Conservation (phyloP, 257 asterid genomes). For the Parsonsia alboflavescens region DNA sequence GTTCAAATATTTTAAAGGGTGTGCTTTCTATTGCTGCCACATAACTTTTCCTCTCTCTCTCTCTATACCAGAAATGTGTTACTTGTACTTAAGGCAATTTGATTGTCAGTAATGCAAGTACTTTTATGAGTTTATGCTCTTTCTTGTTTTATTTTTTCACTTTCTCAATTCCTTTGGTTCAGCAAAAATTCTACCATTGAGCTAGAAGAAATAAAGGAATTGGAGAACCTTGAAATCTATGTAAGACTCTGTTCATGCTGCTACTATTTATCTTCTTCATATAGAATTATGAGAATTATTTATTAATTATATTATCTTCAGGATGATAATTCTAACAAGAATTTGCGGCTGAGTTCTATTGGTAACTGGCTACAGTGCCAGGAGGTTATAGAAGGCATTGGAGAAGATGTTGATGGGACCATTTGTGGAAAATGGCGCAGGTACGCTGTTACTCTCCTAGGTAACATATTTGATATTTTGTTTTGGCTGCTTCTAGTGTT, state of each 20-base stretch:
- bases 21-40: neutral
- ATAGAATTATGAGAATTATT: constrained; percentile 19
- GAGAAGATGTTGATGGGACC: constrained; percentile 55
- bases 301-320: constrained; percentile 26
- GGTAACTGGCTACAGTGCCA: constrained; percentile 92
- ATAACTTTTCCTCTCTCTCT: neutral
- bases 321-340: constrained; percentile 33
- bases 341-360: constrained; percentile 38
- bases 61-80: neutral
- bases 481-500: constrained; percentile 1
- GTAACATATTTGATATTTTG: neutral
- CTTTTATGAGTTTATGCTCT: neutral
- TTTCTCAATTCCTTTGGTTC: constrained; percentile 35
- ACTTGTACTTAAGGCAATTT: neutral
- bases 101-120: neutral
- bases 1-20: neutral
- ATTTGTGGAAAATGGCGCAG: constrained; percentile 93
- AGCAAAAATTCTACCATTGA: constrained; percentile 48
- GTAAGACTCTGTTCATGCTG: constrained; percentile 39
- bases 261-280: constrained; percentile 15
- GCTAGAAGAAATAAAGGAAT: constrained; percentile 38
- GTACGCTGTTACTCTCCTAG: constrained; percentile 27
- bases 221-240: constrained; percentile 26
- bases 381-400: constrained; percentile 48
- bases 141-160: constrained; percentile 11